These are phyloP conservation scores for Clarireedia homoeocarpa DNA, from an alignment of 2,329 filamentous ascomycete genomes.

Conservation along the genomic window DNA sequence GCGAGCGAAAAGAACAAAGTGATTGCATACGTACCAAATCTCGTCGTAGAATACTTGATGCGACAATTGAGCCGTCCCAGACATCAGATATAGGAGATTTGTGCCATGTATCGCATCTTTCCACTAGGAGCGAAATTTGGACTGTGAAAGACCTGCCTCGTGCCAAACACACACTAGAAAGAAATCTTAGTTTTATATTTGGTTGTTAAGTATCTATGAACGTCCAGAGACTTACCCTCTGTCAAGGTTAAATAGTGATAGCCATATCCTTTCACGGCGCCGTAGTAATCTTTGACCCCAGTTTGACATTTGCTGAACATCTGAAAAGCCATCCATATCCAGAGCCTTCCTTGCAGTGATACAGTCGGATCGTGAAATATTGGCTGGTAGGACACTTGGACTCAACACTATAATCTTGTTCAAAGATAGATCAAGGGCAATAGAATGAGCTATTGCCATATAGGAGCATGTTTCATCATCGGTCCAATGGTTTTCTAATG, in stretches of 20 bases:
- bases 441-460: constrained; percentile 60
- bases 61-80: constrained; percentile 64
- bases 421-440: constrained; percentile 60
- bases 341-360: constrained; percentile 60
- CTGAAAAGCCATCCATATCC: constrained; percentile 58
- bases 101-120: constrained; percentile 64
- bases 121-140: constrained; percentile 56
- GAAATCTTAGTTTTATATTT: constrained; percentile 15
- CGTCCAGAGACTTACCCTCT: constrained; percentile 41
- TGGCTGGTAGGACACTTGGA: constrained; percentile 35
- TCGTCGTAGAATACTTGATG: constrained; percentile 60
- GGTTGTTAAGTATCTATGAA: neutral
- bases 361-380: constrained; percentile 56
- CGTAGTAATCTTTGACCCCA: constrained; percentile 54
- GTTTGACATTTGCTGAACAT: constrained; percentile 53
- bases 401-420: constrained; percentile 58
- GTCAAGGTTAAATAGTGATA: constrained; percentile 65
- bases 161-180: constrained; percentile 54
- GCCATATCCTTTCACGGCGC: constrained; percentile 60
- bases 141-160: constrained; percentile 62
- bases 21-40: constrained; percentile 44
- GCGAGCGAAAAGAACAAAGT: neutral
- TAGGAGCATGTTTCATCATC: constrained; percentile 69
- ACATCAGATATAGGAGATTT: constrained; percentile 52
- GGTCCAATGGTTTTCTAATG: constrained; percentile 56